Conservation (phyloP, 2,329 filamentous ascomycete species). For the Xylariaceae sp. region DNA sequence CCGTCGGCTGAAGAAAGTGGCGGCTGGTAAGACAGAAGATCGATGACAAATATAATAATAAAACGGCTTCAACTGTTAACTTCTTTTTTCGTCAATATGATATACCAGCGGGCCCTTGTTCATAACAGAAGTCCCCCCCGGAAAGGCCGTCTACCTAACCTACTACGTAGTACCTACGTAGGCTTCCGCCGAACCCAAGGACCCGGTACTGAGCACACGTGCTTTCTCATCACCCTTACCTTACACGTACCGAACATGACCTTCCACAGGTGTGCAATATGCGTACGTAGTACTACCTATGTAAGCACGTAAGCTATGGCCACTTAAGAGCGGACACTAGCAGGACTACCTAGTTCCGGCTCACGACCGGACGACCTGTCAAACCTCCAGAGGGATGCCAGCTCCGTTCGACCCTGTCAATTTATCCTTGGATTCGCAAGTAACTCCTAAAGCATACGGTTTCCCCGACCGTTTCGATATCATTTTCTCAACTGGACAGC, state of each 20-base stretch:
- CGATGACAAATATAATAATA: neutral
- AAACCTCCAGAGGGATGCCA: conserved; percentile 12
- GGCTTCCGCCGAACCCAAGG: neutral
- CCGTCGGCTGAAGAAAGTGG: neutral
- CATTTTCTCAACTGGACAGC: neutral
- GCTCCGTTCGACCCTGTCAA: conserved; percentile 17
- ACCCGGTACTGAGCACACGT: neutral
- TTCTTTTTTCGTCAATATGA: neutral
- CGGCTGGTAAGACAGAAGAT: neutral
- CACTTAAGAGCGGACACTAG: neutral
- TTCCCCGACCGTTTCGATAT: conserved; percentile 17
- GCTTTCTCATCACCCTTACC: neutral
- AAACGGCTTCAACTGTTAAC: too few relatives aligned
- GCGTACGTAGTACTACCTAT: neutral
- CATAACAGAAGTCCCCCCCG: neutral
- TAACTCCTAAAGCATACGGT: conserved; percentile 21
- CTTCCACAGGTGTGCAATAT: neutral
- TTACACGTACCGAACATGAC: too few relatives aligned
- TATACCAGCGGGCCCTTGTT: neutral
- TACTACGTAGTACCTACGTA: neutral
- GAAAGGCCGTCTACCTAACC: neutral
- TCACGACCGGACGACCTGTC: neutral
- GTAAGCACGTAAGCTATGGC: neutral
- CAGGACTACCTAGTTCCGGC: neutral
- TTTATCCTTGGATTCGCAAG: conserved; percentile 20